phyloP scores from a whole-genome alignment of 23 red algal species.

The Gracilaria domingensis region DNA sequence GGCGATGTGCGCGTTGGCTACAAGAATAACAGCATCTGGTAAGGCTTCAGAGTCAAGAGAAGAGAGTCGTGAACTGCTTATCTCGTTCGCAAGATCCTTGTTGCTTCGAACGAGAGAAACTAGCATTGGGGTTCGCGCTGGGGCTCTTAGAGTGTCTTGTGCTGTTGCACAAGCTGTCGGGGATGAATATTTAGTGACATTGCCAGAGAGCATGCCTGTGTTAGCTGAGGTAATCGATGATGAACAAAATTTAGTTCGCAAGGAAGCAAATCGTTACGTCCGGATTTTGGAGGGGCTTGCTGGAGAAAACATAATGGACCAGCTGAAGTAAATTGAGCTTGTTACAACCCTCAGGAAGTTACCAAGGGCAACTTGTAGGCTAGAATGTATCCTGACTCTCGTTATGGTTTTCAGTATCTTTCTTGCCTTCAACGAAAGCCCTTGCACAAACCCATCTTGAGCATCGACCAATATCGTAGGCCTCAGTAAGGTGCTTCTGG shows the following conservation, averaged over 20 bases:
- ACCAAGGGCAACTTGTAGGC: no score
- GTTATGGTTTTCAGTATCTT: no score
- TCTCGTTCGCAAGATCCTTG: constrained; percentile 31
- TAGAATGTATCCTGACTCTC: no score
- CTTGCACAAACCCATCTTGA: no score
- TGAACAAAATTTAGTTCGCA: constrained; percentile 49
- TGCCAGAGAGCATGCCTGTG: constrained; percentile 66
- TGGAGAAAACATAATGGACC: constrained; percentile 56
- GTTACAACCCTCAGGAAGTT: not conserved
- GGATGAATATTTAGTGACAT: constrained; percentile 62
- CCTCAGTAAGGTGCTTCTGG: no score
- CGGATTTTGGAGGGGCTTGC: constrained; percentile 29
- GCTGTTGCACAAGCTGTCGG: constrained; percentile 44
- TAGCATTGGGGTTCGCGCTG: constrained; percentile 34
- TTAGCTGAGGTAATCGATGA: constrained; percentile 73
- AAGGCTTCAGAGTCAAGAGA: constrained; percentile 46
- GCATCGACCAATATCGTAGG: no score
- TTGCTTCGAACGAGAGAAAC: constrained; percentile 31
- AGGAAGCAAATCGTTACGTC: constrained; percentile 15
- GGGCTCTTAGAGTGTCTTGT: constrained; percentile 1
- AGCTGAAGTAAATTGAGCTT: constrained; percentile 11
- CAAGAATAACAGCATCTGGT: constrained; percentile 26
- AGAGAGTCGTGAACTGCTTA: constrained; percentile 31
- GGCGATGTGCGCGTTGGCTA: constrained; percentile 28
- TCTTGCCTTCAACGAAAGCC: no score